Percentiles rank a stretch among this genome's conserved stretches.
Evolutionary conservation across 306 rosid genomes (phyloP).

Genomic region (Coriaria nepalensis): DNA sequence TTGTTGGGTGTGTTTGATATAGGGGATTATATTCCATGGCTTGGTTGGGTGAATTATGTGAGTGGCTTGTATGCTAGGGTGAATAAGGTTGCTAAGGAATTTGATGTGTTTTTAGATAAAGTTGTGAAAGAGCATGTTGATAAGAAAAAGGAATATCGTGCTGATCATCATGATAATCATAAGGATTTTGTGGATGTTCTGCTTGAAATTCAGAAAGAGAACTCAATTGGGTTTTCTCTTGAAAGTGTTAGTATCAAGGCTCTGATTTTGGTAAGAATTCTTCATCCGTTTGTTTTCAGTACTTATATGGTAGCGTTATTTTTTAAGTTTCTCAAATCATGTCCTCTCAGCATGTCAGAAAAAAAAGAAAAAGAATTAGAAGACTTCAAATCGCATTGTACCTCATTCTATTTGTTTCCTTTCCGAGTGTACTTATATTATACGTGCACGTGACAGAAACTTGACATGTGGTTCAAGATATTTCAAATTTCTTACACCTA

Average conservation of each 20-base stretch:
- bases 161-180: not conserved
- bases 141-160: not conserved
- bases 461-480: too few relatives aligned
- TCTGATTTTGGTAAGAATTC: conserved; percentile 25
- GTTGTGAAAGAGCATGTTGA: conserved; percentile 32
- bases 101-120: conserved; percentile 32
- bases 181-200: conserved; percentile 40
- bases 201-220: conserved; percentile 23
- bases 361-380: too few relatives aligned
- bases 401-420: too few relatives aligned
- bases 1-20: conserved; percentile 23
- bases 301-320: too few relatives aligned
- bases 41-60: conserved; percentile 24
- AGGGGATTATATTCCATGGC: conserved; percentile 42
- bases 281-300: too few relatives aligned
- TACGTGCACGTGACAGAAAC: too few relatives aligned
- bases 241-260: conserved; percentile 32
- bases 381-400: too few relatives aligned
- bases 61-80: conserved; percentile 30
- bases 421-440: too few relatives aligned
- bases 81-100: conserved; percentile 18
- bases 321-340: too few relatives aligned
- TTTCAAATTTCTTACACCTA: too few relatives aligned
- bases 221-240: conserved; percentile 24
- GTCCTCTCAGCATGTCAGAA: too few relatives aligned